phyloP scores from a whole-genome alignment of 1,284 basidiomycete species.

The Boletus austroedulis region DNA sequence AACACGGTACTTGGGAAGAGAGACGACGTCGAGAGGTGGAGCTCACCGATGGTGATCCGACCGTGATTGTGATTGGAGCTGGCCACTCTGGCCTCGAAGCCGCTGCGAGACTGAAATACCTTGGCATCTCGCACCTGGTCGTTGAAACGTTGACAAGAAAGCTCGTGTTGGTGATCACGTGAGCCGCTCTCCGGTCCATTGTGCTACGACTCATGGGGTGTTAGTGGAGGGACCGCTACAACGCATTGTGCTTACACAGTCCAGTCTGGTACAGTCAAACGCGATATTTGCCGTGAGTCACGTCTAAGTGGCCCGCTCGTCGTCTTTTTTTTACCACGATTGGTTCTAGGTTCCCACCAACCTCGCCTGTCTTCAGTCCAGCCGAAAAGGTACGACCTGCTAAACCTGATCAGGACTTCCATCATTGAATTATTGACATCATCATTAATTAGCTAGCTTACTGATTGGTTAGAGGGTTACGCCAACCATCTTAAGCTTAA shows the following conservation, averaged over 20 bases:
- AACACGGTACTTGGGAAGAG: conserved; percentile 33
- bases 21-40: conserved; percentile 26
- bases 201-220: conserved; percentile 2
- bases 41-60: conserved; percentile 28
- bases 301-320: not conserved
- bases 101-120: conserved; percentile 38
- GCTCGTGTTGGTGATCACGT: conserved; percentile 37
- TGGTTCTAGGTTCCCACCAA: conserved; percentile 33
- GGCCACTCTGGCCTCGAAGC: conserved; percentile 40
- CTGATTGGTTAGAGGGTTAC: conserved; percentile 60
- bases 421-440: conserved; percentile 14
- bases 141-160: conserved; percentile 40
- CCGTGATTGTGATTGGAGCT: conserved; percentile 36
- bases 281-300: conserved; percentile 27
- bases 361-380: conserved; percentile 42
- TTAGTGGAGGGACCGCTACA: conserved; percentile 38
- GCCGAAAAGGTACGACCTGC: conserved; percentile 31
- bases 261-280: conserved; percentile 31
- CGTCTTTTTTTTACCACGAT: not conserved
- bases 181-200: not conserved
- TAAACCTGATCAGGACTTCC: not conserved
- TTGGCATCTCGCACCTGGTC: conserved; percentile 37
- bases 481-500: conserved; percentile 54
- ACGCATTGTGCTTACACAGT: conserved; percentile 31
- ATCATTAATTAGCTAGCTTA: too few species aligned